These are phyloP conservation scores for Aleurites moluccanus DNA, from an alignment of 441 rosid genomes.

Conservation along the genomic window DNA sequence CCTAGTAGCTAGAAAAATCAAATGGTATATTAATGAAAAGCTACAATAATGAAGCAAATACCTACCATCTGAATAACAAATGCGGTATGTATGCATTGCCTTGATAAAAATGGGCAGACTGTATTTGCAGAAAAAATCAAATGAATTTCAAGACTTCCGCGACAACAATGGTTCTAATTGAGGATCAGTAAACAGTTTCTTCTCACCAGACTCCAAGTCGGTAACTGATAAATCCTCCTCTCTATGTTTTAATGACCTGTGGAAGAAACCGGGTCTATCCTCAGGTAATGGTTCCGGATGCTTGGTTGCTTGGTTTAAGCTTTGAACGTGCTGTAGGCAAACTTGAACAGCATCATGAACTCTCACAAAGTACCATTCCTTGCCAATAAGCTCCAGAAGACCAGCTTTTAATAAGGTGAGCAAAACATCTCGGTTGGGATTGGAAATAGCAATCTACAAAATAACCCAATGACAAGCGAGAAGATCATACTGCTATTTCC, in stretches of 20 bases:
- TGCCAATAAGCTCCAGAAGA: constrained; percentile 74
- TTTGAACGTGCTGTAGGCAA: constrained; percentile 83
- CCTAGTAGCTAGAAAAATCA: not conserved
- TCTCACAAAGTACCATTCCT: constrained; percentile 94
- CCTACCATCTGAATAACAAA: constrained; percentile 11
- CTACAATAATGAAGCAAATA: constrained; percentile 10
- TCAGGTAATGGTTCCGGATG: constrained; percentile 29
- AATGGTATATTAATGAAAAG: not conserved
- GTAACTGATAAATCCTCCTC: constrained; percentile 41
- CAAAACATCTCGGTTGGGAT: constrained; percentile 80
- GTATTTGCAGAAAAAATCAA: constrained; percentile 5
- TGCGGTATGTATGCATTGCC: constrained; percentile 1
- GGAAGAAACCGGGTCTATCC: constrained; percentile 43
- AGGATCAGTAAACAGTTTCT: constrained; percentile 31
- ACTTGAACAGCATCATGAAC: constrained; percentile 96
- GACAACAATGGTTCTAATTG: constrained; percentile 56
- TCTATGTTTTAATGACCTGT: constrained; percentile 41
- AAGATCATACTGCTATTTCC: not conserved
- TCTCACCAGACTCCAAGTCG: constrained; percentile 56
- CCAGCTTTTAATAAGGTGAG: constrained; percentile 74
- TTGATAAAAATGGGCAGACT: constrained; percentile 22
- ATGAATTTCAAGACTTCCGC: constrained; percentile 34
- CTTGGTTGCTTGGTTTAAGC: constrained; percentile 36
- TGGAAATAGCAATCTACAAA: constrained; percentile 80
- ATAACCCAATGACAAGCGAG: not conserved